Percentiles rank a stretch among this genome's conserved stretches.
Conservation (phyloP, 2,329 filamentous ascomycete genomes). For the Penicillium sp. region DNA sequence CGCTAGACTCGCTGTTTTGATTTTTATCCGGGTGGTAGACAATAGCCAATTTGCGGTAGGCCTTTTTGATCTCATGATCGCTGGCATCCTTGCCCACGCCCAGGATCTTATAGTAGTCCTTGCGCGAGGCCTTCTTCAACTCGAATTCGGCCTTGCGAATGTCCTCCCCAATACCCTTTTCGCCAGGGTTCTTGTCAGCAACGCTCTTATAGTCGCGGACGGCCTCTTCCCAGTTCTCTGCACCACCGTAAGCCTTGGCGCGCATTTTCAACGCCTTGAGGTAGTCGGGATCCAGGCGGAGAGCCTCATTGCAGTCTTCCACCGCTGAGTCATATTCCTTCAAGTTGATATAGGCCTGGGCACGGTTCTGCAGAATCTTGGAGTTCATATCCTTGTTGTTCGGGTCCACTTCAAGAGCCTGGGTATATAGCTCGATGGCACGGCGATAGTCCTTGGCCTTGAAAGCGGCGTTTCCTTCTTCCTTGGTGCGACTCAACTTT, state of each 20-base stretch:
- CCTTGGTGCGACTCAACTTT: conserved; percentile 87
- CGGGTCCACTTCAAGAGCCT: conserved; percentile 79
- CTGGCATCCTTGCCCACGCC: conserved; percentile 78
- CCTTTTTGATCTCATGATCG: conserved; percentile 87
- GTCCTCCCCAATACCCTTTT: conserved; percentile 74
- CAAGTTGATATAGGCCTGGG: conserved; percentile 69
- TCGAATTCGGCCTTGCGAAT: conserved; percentile 87
- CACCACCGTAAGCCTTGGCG: conserved; percentile 79
- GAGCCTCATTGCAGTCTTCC: conserved; percentile 75
- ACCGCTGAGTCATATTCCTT: conserved; percentile 80
- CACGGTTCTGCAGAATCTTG: conserved; percentile 90
- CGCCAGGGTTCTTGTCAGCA: conserved; percentile 73
- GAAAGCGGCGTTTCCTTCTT: conserved; percentile 85
- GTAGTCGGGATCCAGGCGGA: conserved; percentile 77
- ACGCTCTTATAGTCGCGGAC: conserved; percentile 84
- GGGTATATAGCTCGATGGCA: conserved; percentile 77
- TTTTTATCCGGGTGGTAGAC: conserved; percentile 98
- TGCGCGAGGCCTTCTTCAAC: conserved; percentile 93
- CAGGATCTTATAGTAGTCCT: conserved; percentile 98
- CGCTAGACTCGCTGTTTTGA: conserved; percentile 67
- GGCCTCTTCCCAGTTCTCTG: conserved; percentile 87
- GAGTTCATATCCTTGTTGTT: conserved; percentile 87
- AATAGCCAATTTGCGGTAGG: conserved; percentile 91
- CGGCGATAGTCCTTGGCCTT: conserved; percentile 74
- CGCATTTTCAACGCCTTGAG: conserved; percentile 88